Evolutionary conservation across 176 grass and related monocot species (phyloP), one percentile per base, ranked within the genome.

Genomic region (Typha latifolia): DNA sequence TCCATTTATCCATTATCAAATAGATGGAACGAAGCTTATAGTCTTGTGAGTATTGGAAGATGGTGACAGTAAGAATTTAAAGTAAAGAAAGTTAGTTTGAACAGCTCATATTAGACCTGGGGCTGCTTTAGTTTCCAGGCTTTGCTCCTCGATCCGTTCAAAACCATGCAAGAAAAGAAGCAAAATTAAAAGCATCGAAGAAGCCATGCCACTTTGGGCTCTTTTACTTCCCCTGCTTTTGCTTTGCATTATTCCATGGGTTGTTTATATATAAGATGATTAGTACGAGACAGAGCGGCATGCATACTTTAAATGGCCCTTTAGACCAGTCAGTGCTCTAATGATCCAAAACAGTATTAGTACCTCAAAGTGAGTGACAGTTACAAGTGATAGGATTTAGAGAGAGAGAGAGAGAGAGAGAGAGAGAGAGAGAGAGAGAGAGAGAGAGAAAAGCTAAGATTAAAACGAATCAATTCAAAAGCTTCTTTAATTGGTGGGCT

Each of bases 271-370:
- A 12, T 61, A 21, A 26, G 57, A 61, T 61, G 57, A 26, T 61
- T 26, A 61, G 16, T 23, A 61, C 57, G 20, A 61, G 57, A 61
- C 57, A 22, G 12, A 14, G 23, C 19, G 12, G 18, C 57, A 26
- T 61, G 57, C 57, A 61, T 12, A 23, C 23, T 13, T 61, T 61
- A 12, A 26, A 23, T 4, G 12, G 12, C 20, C 23, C 57, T 3
- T 61, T 61, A 61, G 57, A 61, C 57, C 57, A 23, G 57, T 61
- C 57, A 61, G 57, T 61, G 20, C 57, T 61, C 57, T 4, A 61
- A 23, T 26, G 57, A 61, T 61, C 2, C 57, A 61, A 61, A 61
- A 61, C 10, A 24, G 57, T 23, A 26, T 43, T 43, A 43, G 37
- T 43, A 43, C 37, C 37, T 43, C 37, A 43, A 43, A 43, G 37